phyloP scores from a whole-genome alignment of 306 rosid genomes.

The Lathyrus oleraceus region DNA sequence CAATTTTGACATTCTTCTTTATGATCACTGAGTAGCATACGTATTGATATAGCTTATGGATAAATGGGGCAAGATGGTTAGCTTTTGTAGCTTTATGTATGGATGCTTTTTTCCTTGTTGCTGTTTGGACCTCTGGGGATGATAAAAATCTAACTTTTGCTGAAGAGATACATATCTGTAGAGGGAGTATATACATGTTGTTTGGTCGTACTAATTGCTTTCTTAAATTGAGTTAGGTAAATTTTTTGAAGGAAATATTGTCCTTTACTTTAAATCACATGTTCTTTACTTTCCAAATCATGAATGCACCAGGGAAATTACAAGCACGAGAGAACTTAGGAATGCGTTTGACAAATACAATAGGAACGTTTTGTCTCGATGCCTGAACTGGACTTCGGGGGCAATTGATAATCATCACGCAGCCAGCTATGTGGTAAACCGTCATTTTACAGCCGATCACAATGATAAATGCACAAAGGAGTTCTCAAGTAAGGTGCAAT shows the following conservation, averaged over 20 bases:
- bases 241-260: not conserved
- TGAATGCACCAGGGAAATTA: slow-evolving; percentile 45
- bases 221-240: not conserved
- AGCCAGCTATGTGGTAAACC: slow-evolving; percentile 38
- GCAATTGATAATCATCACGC: slow-evolving; percentile 30
- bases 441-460: slow-evolving; percentile 46
- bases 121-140: slow-evolving; percentile 23
- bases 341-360: slow-evolving; percentile 33
- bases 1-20: not conserved
- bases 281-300: slow-evolving; percentile 16
- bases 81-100: slow-evolving; percentile 18
- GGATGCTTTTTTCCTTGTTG: slow-evolving; percentile 14
- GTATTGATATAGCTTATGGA: not conserved
- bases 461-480: slow-evolving; percentile 34
- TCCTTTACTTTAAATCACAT: not conserved
- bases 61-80: slow-evolving; percentile 3
- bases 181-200: slow-evolving; percentile 7
- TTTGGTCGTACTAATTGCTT: slow-evolving; percentile 7
- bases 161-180: not conserved
- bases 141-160: slow-evolving; percentile 10
- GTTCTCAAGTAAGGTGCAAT: slow-evolving; percentile 58
- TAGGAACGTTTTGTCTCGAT: slow-evolving; percentile 27
- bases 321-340: slow-evolving; percentile 34
- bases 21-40: slow-evolving; percentile 5
- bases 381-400: slow-evolving; percentile 30